Evolutionary conservation across 2,329 filamentous ascomycete species (phyloP).

Genomic region (Arachnopeziza araneosa): DNA sequence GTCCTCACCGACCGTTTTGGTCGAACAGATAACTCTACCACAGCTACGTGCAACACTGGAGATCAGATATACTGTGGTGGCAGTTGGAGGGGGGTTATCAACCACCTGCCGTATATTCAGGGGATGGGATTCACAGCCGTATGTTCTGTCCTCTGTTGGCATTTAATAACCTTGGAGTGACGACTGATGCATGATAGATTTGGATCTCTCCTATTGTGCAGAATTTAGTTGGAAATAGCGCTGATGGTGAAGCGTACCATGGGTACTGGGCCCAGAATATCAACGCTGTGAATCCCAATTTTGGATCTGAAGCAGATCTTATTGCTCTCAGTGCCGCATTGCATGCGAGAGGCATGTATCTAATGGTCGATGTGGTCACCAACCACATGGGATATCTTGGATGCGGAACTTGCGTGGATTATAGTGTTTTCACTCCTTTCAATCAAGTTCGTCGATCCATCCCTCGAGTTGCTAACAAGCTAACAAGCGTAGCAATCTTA

Average conservation of each 20-base stretch:
- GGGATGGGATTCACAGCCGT: constrained; percentile 37
- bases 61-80: constrained; percentile 41
- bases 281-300: constrained; percentile 42
- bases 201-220: constrained; percentile 42
- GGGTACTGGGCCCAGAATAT: constrained; percentile 43
- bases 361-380: constrained; percentile 48
- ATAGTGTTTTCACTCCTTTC: constrained; percentile 35
- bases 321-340: constrained; percentile 39
- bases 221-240: constrained; percentile 31
- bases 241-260: constrained; percentile 37
- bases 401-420: constrained; percentile 33
- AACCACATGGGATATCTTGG: constrained; percentile 39
- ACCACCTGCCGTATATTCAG: constrained; percentile 39
- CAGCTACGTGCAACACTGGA: constrained; percentile 18
- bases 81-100: constrained; percentile 37
- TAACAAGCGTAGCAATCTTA: constrained; percentile 25
- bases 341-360: constrained; percentile 42
- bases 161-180: not conserved
- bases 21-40: constrained; percentile 33
- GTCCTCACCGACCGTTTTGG: constrained; percentile 42
- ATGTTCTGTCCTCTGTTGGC: not conserved
- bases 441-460: constrained; percentile 21
- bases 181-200: constrained; percentile 19
- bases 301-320: constrained; percentile 42
- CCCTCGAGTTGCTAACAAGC: not conserved